Percentiles rank a stretch among this genome's conserved stretches.
phyloP scores from a whole-genome alignment of 176 grass and related monocot genomes.

The Aegilops sharonensis region DNA sequence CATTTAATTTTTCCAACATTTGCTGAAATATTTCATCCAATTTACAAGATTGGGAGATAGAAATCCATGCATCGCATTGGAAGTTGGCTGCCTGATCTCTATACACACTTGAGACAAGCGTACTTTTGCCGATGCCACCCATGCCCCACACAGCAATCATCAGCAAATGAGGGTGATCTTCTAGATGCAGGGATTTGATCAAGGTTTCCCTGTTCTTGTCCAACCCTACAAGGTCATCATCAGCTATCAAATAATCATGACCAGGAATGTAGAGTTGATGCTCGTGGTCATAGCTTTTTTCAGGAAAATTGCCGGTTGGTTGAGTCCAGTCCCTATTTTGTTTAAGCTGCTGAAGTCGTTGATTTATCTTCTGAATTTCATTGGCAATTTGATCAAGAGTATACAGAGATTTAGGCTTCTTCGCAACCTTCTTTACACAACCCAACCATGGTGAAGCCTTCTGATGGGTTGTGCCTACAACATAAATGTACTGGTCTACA shows the following conservation, averaged over 20 bases:
- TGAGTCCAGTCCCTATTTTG: too few relatives aligned
- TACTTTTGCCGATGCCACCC: constrained; percentile 53
- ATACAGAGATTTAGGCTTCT: not conserved
- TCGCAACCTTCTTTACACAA: constrained; percentile 4
- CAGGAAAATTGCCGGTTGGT: not conserved
- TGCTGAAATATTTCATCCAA: not conserved
- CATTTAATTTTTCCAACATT: constrained; percentile 17
- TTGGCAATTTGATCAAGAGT: constrained; percentile 8
- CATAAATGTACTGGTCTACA: too few relatives aligned
- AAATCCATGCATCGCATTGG: constrained; percentile 5
- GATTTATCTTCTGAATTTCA: not conserved
- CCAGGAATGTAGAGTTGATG: not conserved
- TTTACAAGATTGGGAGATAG: constrained; percentile 35
- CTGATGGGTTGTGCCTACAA: not conserved
- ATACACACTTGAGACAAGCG: constrained; percentile 42
- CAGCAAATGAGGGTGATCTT: not conserved
- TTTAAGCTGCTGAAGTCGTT: too few relatives aligned
- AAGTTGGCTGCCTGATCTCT: constrained; percentile 6
- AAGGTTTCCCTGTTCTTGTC: constrained; percentile 24
- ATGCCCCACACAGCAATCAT: constrained; percentile 38
- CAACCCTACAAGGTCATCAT: constrained; percentile 39
- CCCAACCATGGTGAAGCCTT: too few relatives aligned
- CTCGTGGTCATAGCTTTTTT: not conserved
- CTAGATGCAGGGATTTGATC: not conserved
- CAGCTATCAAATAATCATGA: constrained; percentile 3